A percentile compares a stretch with the other conserved stretches of the same genome.
Conservation (phyloP, 768 basidiomycete genomes). For the Holtermannia corniformis region DNA sequence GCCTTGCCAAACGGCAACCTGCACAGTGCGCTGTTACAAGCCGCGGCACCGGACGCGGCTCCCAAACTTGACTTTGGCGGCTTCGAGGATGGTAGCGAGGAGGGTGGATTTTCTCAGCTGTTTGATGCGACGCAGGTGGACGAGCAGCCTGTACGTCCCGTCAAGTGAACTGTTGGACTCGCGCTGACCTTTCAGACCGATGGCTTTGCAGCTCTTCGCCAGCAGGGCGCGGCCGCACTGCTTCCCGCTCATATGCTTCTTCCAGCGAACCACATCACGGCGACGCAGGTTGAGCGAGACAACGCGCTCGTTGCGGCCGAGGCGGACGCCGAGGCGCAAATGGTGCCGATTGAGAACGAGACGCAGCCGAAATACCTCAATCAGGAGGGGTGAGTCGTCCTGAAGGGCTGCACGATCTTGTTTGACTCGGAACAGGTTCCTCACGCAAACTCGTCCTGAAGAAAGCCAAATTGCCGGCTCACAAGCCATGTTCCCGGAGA, state of each 20-base stretch:
- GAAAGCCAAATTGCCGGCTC: background rate
- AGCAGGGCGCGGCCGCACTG: slow-evolving; percentile 7
- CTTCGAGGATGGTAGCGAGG: slow-evolving; percentile 13
- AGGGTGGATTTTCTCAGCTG: slow-evolving; percentile 35
- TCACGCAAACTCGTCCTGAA: slow-evolving; percentile 36
- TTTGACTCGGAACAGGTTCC: slow-evolving; percentile 15
- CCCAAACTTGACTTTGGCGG: slow-evolving; percentile 12
- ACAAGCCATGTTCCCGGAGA: background rate
- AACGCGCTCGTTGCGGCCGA: slow-evolving; percentile 30
- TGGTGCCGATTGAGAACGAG: slow-evolving; percentile 3
- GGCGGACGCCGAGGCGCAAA: slow-evolving; percentile 16
- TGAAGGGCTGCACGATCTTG: background rate
- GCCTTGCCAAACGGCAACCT: too few species aligned
- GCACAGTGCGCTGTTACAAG: too few species aligned
- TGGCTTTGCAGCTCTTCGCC: slow-evolving; percentile 14
- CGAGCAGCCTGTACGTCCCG: slow-evolving; percentile 7
- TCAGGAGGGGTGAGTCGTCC: slow-evolving; percentile 25
- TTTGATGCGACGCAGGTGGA: slow-evolving; percentile 31
- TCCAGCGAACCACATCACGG: slow-evolving; percentile 23
- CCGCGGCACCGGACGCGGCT: slow-evolving; percentile 4
- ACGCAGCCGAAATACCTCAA: slow-evolving; percentile 29
- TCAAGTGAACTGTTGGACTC: background rate
- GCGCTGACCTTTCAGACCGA: slow-evolving; percentile 3
- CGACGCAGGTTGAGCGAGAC: slow-evolving; percentile 28
- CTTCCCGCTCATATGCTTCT: slow-evolving; percentile 24